Conservation (phyloP, 2,329 filamentous ascomycete genomes). For the Tolypocladium capitatum region DNA sequence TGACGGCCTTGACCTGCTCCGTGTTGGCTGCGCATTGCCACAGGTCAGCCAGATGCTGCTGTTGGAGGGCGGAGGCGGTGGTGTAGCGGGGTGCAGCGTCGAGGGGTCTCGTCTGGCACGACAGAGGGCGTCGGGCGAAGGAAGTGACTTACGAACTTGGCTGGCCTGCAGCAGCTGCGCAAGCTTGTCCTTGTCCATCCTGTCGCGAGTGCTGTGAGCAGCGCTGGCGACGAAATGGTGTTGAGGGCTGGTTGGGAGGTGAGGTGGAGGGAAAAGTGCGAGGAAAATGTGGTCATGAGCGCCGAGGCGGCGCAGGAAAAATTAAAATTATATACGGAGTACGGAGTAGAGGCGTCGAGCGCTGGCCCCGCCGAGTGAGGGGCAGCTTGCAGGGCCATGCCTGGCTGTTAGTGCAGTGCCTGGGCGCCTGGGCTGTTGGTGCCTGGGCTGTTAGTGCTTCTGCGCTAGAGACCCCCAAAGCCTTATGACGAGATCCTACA, state of each 20-base stretch:
- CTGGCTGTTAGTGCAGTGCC: not conserved
- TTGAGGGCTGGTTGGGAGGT: not conserved
- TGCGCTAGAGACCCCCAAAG: not conserved
- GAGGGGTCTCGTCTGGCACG: not conserved
- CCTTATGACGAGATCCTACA: no score
- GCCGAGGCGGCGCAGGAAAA: not conserved
- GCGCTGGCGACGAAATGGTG: not conserved
- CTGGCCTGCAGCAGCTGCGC: conserved; percentile 77
- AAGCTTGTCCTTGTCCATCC: conserved; percentile 54
- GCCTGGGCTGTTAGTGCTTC: not conserved
- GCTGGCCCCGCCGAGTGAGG: not conserved
- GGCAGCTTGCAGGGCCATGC: not conserved
- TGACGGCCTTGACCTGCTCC: conserved; percentile 78
- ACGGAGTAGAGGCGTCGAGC: not conserved
- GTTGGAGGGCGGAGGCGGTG: not conserved
- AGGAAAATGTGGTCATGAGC: not conserved
- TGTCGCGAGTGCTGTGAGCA: conserved; percentile 7
- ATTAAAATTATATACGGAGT: not conserved
- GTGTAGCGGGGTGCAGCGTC: not conserved
- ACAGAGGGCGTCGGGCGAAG: not conserved
- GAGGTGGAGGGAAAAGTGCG: not conserved
- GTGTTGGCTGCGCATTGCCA: conserved; percentile 55
- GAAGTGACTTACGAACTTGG: conserved; percentile 58
- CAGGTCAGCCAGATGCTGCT: conserved; percentile 1
- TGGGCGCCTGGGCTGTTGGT: not conserved